phyloP scores from a whole-genome alignment of 345 rosid species.

The Turnera subulata region DNA sequence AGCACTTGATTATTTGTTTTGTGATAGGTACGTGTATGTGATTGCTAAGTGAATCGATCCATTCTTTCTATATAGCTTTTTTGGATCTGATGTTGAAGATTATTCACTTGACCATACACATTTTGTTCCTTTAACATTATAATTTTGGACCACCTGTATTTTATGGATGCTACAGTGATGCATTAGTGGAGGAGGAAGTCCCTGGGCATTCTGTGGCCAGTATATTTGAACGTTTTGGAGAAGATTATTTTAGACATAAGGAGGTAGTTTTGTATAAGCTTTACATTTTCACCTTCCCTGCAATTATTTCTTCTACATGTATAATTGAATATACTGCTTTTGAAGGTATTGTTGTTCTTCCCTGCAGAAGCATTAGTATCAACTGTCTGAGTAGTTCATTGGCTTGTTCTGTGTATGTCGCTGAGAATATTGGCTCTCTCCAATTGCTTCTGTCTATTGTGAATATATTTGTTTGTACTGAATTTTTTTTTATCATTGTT shows the following conservation, averaged over 20 bases:
- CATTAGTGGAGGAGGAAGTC: constrained; percentile 57
- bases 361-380: neutral
- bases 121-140: too few species aligned
- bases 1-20: constrained; percentile 66
- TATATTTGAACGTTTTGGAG: constrained; percentile 76
- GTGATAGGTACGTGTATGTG: constrained; percentile 62
- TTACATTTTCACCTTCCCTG: neutral
- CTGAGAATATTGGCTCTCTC: too few species aligned
- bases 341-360: too few species aligned
- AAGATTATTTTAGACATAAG: constrained; percentile 74
- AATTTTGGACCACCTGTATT: neutral
- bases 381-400: neutral
- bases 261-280: constrained; percentile 49
- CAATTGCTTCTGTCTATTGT: constrained; percentile 2
- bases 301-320: neutral
- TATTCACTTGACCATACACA: neutral
- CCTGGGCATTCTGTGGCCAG: constrained; percentile 75
- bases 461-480: neutral
- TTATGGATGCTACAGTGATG: constrained; percentile 48
- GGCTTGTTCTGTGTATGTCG: too few species aligned
- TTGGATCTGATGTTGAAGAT: neutral
- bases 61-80: neutral
- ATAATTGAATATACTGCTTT: neutral
- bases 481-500: neutral
- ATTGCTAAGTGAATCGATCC: too few species aligned